Base-by-base conservation (phyloP, 1,284 basidiomycete species). In the Sanghuangporus sanghuang region DNA sequence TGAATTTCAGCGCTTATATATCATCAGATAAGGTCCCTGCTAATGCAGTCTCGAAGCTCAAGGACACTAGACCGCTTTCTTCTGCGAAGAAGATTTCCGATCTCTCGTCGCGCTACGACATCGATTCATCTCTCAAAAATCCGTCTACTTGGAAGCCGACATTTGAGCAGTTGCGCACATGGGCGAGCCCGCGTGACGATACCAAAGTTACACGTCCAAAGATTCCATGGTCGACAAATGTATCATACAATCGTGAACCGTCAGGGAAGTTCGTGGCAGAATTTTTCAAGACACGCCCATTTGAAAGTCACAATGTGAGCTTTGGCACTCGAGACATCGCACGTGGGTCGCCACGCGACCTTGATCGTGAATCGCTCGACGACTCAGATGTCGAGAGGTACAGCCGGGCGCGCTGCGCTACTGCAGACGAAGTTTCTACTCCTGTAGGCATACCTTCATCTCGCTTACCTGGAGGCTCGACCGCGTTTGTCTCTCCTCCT, bases 81-180 rank as follows among this genome's bases (percentile, higher is more conserved):
- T 55, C 64, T 16, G 71, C 71, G 32, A 72, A 76, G 60, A 72
- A 70, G 61, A 70, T 72, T 12, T 70, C 70, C 0, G 73, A 72
- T 49, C 71, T 83, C 39, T 75, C 82, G 0, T 73, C 80, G 23
- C 79, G 85, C 53, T 86, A 89, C 69, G 82, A 87, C 68, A 82
- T 86, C 60, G 73, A 77, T 2, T 73, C 76, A 12, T 82, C 85
- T 0, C 71, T 80, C 63, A 81, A 81, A 70, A 76, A 73, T 14
- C 75, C 80, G 79, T 79, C 76, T 70, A 46, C 52, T 6, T 60
- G 53, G 50, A 50, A 49, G 18, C 49, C 57, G 16, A n/a, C 35
- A 21, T 59, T 64, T 8, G 58, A 64, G 18, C 58, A 49, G 9
- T n/a, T 57, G 12, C 18, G 40, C 6, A 61, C 50, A 2, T 61